Evolutionary conservation across 345 rosid genomes (phyloP).

Genomic region (Syzygium jambos): DNA sequence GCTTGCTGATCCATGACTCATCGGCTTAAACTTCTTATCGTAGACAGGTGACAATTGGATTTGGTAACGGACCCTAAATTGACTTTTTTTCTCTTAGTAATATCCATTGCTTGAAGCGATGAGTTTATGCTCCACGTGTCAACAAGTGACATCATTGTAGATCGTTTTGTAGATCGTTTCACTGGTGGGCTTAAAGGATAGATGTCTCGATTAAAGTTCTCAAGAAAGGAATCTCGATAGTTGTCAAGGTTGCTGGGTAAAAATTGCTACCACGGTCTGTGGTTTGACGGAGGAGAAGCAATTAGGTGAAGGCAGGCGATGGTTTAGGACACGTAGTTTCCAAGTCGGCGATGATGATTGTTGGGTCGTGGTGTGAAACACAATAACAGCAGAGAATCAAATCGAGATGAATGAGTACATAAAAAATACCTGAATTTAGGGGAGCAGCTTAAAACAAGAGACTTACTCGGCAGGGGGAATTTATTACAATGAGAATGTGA

Average conservation of each 20-base stretch:
- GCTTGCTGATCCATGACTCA: fast-evolving
- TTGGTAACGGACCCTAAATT: too few species aligned
- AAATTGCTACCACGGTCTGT: neutral
- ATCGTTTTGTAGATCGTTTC: neutral
- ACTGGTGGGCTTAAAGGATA: neutral
- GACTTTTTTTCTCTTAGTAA: neutral
- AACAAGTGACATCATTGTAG: neutral
- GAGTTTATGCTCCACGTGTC: neutral
- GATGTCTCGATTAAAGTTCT: neutral
- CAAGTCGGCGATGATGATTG: neutral
- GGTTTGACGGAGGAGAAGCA: too few species aligned
- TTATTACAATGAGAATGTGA: neutral
- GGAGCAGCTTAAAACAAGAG: neutral
- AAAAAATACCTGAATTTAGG: neutral
- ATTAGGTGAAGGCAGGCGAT: too few species aligned
- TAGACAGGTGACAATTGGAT: fast-evolving
- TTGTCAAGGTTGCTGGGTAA: neutral
- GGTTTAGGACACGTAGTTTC: neutral
- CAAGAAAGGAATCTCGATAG: neutral
- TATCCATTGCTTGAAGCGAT: fast-evolving
- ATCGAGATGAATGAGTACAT: neutral
- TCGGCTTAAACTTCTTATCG: neutral
- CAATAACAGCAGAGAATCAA: neutral
- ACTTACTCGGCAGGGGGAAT: neutral
- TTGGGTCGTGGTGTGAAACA: neutral